phyloP scores from a whole-genome alignment of 1,284 basidiomycete species.

The Singerocomus inundabilis region DNA sequence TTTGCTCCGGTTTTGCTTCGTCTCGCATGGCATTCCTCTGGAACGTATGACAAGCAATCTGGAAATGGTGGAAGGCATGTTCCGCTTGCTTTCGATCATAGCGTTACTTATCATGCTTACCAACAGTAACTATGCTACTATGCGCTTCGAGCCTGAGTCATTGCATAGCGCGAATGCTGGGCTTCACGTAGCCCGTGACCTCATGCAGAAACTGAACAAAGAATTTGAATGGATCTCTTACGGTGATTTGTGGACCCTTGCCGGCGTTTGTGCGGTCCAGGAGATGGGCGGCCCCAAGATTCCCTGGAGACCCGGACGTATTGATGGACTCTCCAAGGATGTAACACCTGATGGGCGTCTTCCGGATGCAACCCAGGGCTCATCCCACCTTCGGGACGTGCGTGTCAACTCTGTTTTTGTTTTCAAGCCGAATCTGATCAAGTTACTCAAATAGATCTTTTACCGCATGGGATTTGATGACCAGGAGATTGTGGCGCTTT shows the following conservation, averaged over 20 bases:
- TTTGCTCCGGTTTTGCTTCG: slow-evolving; percentile 90
- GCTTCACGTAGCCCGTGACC: slow-evolving; percentile 74
- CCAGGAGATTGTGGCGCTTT: slow-evolving; percentile 94
- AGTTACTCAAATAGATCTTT: slow-evolving; percentile 61
- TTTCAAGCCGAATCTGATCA: neutral
- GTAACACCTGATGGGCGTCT: slow-evolving; percentile 93
- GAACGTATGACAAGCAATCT: slow-evolving; percentile 87
- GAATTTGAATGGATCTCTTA: slow-evolving; percentile 91
- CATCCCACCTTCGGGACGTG: slow-evolving; percentile 81
- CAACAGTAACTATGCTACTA: slow-evolving; percentile 87
- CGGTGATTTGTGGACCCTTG: slow-evolving; percentile 93
- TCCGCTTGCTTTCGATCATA: neutral
- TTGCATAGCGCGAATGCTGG: slow-evolving; percentile 88
- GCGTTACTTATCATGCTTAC: slow-evolving; percentile 1
- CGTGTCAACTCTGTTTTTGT: slow-evolving; percentile 25
- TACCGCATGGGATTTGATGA: slow-evolving; percentile 97
- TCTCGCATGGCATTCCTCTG: slow-evolving; percentile 91
- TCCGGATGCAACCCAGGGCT: slow-evolving; percentile 85
- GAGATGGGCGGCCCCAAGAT: slow-evolving; percentile 83
- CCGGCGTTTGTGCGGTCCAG: slow-evolving; percentile 83
- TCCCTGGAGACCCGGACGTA: slow-evolving; percentile 86
- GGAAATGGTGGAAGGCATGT: slow-evolving; percentile 83
- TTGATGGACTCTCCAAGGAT: slow-evolving; percentile 76
- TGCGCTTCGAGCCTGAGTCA: slow-evolving; percentile 89
- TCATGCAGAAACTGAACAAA: slow-evolving; percentile 88